Base-by-base conservation (phyloP, 768 basidiomycete species). In the Hypholoma sublateritium region DNA sequence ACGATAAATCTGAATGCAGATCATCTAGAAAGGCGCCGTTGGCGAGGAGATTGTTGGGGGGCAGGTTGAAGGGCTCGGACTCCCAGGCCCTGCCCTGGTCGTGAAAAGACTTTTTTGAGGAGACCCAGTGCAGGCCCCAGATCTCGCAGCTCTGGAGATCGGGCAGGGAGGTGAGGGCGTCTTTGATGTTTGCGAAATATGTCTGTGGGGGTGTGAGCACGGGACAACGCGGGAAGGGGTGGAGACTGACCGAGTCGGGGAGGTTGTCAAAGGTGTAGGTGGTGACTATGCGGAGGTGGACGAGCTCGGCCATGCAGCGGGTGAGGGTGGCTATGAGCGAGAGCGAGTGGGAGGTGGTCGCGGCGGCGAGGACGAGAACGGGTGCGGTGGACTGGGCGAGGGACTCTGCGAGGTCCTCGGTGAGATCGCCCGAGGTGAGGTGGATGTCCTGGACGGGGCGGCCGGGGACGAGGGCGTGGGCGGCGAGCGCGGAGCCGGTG, bases 71-170 rank as follows among this genome's bases (percentile, higher is more conserved):
- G 16, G 83, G 74, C 44, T 78, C 74, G 1, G 82, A 81, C 67
- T 80, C 80, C 85, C 84, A 86, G 5, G 79, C 71, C 28, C 75
- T 74, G 58, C 75, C 78, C 37, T 74, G 67, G 32, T 78, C 73
- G 51, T 77, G 69, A 47, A 75, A 67, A 51, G 72, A 66, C 60
- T 77, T 76, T 45, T 71, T 75, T n/a, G 79, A 77, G 5, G 83
- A 84, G 47, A 80, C 77, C 88, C 89, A 91, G 61, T 86, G 87
- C 72, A 91, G 83, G 34, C 89, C 90, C 46, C 81, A 86, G 25
- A 91, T 80, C 67, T 91, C 89, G 64, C 89, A 89, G 45, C 82
- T 80, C 59, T 79, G 73, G 35, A 91, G 78, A 53, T 81, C 72
- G n/a, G 81, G 72, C 59, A 91, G 80, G 7, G 79, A 78, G n/a